phyloP scores from a whole-genome alignment of 2,329 filamentous ascomycete species.

The Trichocomaceae sp. region DNA sequence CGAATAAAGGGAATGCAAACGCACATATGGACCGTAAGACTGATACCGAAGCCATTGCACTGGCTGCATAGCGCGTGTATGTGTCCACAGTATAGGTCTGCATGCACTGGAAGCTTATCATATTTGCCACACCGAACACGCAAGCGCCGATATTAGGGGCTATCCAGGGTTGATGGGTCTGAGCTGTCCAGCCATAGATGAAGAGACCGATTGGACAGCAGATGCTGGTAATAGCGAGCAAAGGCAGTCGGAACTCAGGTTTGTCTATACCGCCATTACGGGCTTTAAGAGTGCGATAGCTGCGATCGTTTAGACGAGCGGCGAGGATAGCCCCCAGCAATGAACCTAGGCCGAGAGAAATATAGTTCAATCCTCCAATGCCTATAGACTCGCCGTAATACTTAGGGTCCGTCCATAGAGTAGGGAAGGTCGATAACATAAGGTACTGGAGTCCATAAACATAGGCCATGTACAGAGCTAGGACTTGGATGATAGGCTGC shows the following conservation, averaged over 20 bases:
- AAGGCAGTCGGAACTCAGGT: constrained; percentile 57
- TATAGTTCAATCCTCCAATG: too few species aligned
- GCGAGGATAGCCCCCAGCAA: too few species aligned
- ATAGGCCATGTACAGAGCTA: constrained; percentile 47
- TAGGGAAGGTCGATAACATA: not conserved
- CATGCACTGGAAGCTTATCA: constrained; percentile 39
- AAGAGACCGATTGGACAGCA: constrained; percentile 49
- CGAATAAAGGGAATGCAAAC: constrained; percentile 38
- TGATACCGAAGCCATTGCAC: constrained; percentile 29
- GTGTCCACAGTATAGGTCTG: constrained; percentile 41
- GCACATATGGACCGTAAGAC: constrained; percentile 32
- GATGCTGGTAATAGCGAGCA: constrained; percentile 49
- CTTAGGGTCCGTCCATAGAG: too few species aligned
- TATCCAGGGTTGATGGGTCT: constrained; percentile 47
- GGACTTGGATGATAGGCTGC: constrained; percentile 50
- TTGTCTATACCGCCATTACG: too few species aligned
- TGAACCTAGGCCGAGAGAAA: too few species aligned
- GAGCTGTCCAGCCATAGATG: constrained; percentile 53
- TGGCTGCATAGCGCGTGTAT: constrained; percentile 35
- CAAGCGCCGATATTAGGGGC: constrained; percentile 49
- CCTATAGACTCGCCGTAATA: too few species aligned
- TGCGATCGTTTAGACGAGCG: too few species aligned
- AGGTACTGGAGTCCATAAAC: constrained; percentile 55
- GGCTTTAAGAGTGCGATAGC: too few species aligned
- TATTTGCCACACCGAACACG: constrained; percentile 44